Evolutionary conservation across 1,284 basidiomycete genomes (phyloP).

Genomic region (Microbotryum silenes-acaulis): DNA sequence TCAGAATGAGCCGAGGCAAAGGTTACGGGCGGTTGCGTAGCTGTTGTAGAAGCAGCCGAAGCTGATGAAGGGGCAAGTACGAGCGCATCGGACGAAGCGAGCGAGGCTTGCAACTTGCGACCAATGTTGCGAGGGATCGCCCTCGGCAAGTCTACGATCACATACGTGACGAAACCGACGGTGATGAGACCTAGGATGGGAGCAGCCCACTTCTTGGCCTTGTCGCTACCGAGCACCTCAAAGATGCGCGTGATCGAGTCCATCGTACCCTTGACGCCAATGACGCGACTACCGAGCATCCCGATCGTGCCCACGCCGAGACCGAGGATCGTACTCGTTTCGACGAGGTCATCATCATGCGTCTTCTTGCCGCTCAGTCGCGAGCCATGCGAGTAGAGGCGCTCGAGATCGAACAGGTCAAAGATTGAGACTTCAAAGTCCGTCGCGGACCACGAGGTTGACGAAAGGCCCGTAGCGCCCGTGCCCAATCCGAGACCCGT

Average conservation of each 20-base stretch:
- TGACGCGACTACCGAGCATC: slow-evolving; percentile 69
- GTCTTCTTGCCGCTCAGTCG: slow-evolving; percentile 35
- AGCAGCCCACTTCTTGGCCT: slow-evolving; percentile 75
- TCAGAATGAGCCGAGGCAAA: slow-evolving; percentile 65
- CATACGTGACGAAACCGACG: slow-evolving; percentile 69
- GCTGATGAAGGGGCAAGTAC: slow-evolving; percentile 39
- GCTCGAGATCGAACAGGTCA: slow-evolving; percentile 82
- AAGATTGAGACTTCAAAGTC: slow-evolving; percentile 46
- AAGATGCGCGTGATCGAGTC: slow-evolving; percentile 65
- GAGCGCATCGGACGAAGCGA: slow-evolving; percentile 40
- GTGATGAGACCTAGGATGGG: slow-evolving; percentile 69
- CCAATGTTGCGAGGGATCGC: slow-evolving; percentile 90
- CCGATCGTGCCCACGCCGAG: slow-evolving; percentile 79
- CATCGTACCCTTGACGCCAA: slow-evolving; percentile 69
- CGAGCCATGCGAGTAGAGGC: slow-evolving; percentile 52
- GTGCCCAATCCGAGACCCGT: slow-evolving; percentile 40
- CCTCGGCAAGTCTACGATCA: slow-evolving; percentile 79
- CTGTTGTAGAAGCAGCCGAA: slow-evolving; percentile 39
- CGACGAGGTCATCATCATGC: slow-evolving; percentile 50
- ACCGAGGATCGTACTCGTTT: slow-evolving; percentile 64
- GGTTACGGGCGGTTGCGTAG: slow-evolving; percentile 40
- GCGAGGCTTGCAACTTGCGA: slow-evolving; percentile 52
- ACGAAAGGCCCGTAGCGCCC: not conserved
- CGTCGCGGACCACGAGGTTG: slow-evolving; percentile 35
- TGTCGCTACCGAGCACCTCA: slow-evolving; percentile 75